Evolutionary conservation across 1,284 basidiomycete genomes (phyloP), one percentile per base, ranked within the genome.

Genomic region (Cutaneotrichosporon dermatis): DNA sequence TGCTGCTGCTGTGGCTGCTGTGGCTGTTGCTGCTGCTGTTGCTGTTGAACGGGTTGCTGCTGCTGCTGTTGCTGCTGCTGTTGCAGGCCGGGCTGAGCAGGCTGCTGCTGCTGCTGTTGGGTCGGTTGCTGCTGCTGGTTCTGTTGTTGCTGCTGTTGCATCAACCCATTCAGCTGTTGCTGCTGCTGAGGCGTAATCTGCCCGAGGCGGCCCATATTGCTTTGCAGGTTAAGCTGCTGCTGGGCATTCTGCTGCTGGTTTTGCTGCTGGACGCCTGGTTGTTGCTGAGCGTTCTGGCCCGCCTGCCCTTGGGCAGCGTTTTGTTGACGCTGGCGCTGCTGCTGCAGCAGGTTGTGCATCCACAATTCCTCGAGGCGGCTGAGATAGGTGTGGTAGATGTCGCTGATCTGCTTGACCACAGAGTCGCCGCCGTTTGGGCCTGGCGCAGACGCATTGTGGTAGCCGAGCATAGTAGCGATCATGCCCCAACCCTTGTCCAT

Each of bases 401-500:
- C 59, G 46, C 48, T 44, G 50, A 64, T 57, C 51, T 58, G 58
- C 54, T 55, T 57, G 25, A 53, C 59, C 44, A 54, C 48, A 13
- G 54, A 48, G 41, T 61, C 60, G 36, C 44, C 50, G 7, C 49
- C 44, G 13, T 48, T 51, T 9, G 25, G 48, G 7, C 58, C 58
- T 34, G 59, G 54, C 6, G 51, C n/a, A 11, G 40, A 35, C 10
- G 57, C 44, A 25, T 35, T 50, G 37, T 50, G 54, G 41, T 58
- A 54, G 34, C 61, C 61, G 33, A 65, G 51, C 11, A 55, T 44
- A 9, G 25, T 36, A 7, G 60, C 54, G 4, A 56, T 58, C 43
- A 49, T 42, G 16, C 52, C 55, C 62, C 62, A 64, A 33, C 58
- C 41, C 59, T 64, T 60, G 45, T 64, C 62, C 34, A 57, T 39